Base-by-base conservation (phyloP, 2,329 filamentous ascomycete species). In the Sarocladiaceae sp. region DNA sequence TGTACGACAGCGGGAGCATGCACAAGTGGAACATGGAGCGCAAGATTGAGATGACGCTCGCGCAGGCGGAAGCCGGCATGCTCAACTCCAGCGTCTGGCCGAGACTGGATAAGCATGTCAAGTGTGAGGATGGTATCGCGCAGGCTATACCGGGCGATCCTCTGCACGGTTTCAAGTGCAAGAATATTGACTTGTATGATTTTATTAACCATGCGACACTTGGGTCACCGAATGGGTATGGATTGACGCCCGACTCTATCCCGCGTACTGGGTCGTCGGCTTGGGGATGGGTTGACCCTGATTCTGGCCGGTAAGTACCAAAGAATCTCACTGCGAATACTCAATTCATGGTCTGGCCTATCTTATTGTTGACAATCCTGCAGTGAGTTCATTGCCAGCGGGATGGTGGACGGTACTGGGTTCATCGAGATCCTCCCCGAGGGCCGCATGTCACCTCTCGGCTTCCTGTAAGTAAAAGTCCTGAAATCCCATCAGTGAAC, bases 161-260 rank as follows among this genome's bases (percentile, higher is more conserved):
- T 9, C 43, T 51, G 12, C 50, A 54, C 29, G 50, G 45, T 21
- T 55, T 55, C 45, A 43, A 35, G 42, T 55, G 53, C 50, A 50
- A 52, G 43, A 53, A 55, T 33, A 64, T 74, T 26, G 73, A 77
- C 49, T 63, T 76, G 13, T 70, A 74, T 52, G 69, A 75, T 55
- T 78, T 78, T 58, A 62, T 71, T 45, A 68, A 64, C 33, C 74
- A 78, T 51, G 64, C 68, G 7, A 64, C 69, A 32, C 65, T 78
- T 3, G 74, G 73, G 4, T 72, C 68, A 49, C 45, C 51, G 45
- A 51, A 50, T 11, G 56, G 53, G 40, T n/a, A n/a, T n/a, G n/a
- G n/a, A n/a, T n/a, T n/a, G n/a, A n/a, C n/a, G n/a, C n/a, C n/a
- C n/a, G n/a, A 46, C 35, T 19, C 24, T 31, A 19, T 44, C 20